A percentile compares a stretch with the other conserved stretches of the same genome.
phyloP scores from a whole-genome alignment of 352 stramenopile genomes.

The Phytophthora melonis region DNA sequence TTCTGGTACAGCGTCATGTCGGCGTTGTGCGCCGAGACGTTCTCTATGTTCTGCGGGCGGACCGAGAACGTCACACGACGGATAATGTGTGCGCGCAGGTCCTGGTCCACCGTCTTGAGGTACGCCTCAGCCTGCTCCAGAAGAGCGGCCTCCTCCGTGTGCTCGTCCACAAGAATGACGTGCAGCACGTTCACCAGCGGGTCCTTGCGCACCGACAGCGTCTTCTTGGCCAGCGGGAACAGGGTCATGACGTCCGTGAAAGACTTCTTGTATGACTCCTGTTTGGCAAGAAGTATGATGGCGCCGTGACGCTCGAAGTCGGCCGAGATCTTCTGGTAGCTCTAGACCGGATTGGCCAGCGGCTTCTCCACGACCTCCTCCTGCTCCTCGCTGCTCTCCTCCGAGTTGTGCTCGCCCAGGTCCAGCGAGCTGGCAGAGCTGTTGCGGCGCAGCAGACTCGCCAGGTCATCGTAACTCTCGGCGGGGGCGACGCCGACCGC shows the following conservation, averaged over 20 bases:
- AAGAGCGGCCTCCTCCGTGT: slow-evolving; percentile 62
- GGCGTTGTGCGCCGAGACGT: slow-evolving; percentile 43
- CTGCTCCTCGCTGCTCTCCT: slow-evolving; percentile 52
- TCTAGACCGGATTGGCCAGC: slow-evolving; percentile 43
- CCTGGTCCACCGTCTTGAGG: slow-evolving; percentile 68
- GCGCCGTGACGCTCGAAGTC: slow-evolving; percentile 80
- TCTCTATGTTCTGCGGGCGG: slow-evolving; percentile 58
- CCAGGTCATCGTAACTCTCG: slow-evolving; percentile 88
- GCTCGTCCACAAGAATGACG: slow-evolving; percentile 80
- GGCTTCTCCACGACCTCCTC: slow-evolving; percentile 37
- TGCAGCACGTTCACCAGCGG: slow-evolving; percentile 88
- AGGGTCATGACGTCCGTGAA: slow-evolving; percentile 76
- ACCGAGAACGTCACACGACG: slow-evolving; percentile 91
- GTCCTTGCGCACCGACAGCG: slow-evolving; percentile 71
- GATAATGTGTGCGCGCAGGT: slow-evolving; percentile 80
- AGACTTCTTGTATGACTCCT: slow-evolving; percentile 80
- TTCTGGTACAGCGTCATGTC: slow-evolving; percentile 86
- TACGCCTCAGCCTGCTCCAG: slow-evolving; percentile 67
- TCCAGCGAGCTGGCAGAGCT: slow-evolving; percentile 54
- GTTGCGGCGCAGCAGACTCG: slow-evolving; percentile 74
- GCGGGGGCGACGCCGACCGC: slow-evolving; percentile 74
- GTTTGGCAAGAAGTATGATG: slow-evolving; percentile 88
- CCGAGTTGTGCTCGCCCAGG: slow-evolving; percentile 41
- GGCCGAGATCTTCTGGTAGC: slow-evolving; percentile 82
- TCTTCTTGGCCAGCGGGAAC: slow-evolving; percentile 77